Evolutionary conservation across 495 filamentous ascomycete genomes (phyloP), one percentile per base, ranked within the genome.

Genomic region (Aspergillus asperescens): DNA sequence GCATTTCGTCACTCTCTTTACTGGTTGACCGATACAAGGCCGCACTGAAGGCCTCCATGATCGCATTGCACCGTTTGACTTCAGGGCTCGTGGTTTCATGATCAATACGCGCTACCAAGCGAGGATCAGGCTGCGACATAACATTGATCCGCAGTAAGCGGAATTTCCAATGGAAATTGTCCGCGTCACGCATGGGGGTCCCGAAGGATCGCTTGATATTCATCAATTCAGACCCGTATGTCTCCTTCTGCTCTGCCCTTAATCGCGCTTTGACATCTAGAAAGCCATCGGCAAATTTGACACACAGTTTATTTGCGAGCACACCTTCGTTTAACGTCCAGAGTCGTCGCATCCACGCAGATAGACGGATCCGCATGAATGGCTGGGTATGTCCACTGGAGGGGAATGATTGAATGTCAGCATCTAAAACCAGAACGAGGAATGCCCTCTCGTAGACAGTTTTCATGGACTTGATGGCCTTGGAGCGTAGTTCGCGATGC

Each of bases 321-420:
- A 48, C 46, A 10, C 46, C 46, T 28, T 48, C 46, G 32, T 48
- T 48, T 7, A 48, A 13, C 5, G 46, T 48, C 46, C 46, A 48
- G 4, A 48, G 46, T 3, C 46, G 46, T 8, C 46, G 46, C 46
- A 48, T 48, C 46, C 46, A 48, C 8, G 46, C 31, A 3, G 46
- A 48, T 15, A 48, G 31, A 3, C 34, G 31, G 23, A 48, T 38
- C 7, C 46, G 46, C 46, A 48, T 48, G 22, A 48, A 48, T 6
- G 46, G 8, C 32, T 48, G 32, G 0, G 46, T 48, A 18, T 48
- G 38, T 20, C 28, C 46, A 8, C 5, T 38, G 13, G 34, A 28
- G 0, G 46, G 18, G 46, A 32, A 48, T 4, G 22, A 24, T 13
- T 48, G 46, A 12, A 48, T 25, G 22, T 48, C 46, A 9, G 19